phyloP scores from a whole-genome alignment of 129 eudicot species.

The Kitagawia praeruptora region DNA sequence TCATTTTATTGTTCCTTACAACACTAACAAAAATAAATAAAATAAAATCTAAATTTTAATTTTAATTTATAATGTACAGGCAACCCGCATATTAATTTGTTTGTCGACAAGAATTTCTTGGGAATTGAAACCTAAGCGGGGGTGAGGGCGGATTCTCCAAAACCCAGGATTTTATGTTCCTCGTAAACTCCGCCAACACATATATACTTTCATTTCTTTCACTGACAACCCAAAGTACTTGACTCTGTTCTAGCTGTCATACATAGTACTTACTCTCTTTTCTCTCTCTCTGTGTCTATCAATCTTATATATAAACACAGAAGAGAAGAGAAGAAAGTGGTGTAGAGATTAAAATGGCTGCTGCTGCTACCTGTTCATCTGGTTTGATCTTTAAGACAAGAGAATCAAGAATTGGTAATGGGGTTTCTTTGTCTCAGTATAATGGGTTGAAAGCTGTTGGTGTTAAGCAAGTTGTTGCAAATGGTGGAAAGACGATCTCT shows the following conservation, averaged over 20 bases:
- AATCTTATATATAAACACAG: not conserved
- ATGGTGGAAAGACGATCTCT: constrained; percentile 29
- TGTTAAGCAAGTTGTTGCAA: constrained; percentile 12
- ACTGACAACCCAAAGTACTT: constrained; percentile 21
- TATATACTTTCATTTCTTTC: not conserved
- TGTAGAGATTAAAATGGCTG: constrained; percentile 34
- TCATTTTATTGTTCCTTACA: not conserved
- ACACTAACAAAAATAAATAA: not conserved
- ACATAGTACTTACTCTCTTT: not conserved
- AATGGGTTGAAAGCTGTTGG: constrained; percentile 52
- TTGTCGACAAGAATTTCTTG: constrained; percentile 1
- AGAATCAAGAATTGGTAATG: constrained; percentile 29
- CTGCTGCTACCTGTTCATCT: constrained; percentile 51
- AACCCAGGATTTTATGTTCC: constrained; percentile 9
- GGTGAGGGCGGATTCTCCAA: constrained; percentile 28
- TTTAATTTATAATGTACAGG: too few relatives aligned
- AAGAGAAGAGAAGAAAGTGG: not conserved
- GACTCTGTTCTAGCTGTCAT: constrained; percentile 7
- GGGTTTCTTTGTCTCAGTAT: constrained; percentile 32
- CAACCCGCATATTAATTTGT: constrained; percentile 8
- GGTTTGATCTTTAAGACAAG: constrained; percentile 31
- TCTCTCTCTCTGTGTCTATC: constrained; percentile 7
- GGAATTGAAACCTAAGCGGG: not conserved
- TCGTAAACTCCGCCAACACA: constrained; percentile 23
- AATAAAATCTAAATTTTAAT: too few relatives aligned